Evolutionary conservation across 352 stramenopile genomes (phyloP).

Genomic region (Globisporangium paroecandrum): DNA sequence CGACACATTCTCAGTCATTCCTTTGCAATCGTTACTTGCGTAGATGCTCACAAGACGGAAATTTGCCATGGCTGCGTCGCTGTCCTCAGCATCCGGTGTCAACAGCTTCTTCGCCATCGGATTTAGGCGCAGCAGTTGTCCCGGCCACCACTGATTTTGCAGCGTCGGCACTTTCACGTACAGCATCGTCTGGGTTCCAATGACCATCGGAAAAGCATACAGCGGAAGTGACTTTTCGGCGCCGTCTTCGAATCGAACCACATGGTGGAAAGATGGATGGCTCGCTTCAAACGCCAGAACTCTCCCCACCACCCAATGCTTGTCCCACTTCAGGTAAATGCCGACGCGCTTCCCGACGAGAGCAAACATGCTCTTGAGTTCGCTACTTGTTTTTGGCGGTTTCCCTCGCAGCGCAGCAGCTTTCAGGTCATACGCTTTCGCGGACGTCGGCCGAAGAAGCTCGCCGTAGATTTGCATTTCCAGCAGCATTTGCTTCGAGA

Average conservation of each 20-base stretch:
- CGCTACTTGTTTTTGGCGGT: slow-evolving; percentile 37
- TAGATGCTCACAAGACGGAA: slow-evolving; percentile 72
- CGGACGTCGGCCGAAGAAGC: slow-evolving; percentile 59
- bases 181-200: slow-evolving; percentile 61
- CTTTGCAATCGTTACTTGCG: slow-evolving; percentile 20
- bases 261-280: slow-evolving; percentile 48
- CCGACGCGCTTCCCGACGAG: slow-evolving; percentile 68
- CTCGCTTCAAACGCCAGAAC: slow-evolving; percentile 57
- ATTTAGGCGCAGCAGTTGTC: slow-evolving; percentile 67
- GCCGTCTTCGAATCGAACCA: slow-evolving; percentile 72
- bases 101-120: slow-evolving; percentile 51
- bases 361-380: slow-evolving; percentile 51
- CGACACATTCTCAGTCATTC: slow-evolving; percentile 47
- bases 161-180: slow-evolving; percentile 64
- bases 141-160: slow-evolving; percentile 72
- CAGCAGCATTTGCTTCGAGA: slow-evolving; percentile 83
- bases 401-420: slow-evolving; percentile 43
- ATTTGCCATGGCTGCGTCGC: slow-evolving; percentile 24
- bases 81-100: slow-evolving; percentile 28
- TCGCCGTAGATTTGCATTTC: slow-evolving; percentile 80
- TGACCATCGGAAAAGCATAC: slow-evolving; percentile 64
- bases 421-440: slow-evolving; percentile 54
- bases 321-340: slow-evolving; percentile 70
- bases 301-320: slow-evolving; percentile 73
- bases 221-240: slow-evolving; percentile 54